Evolutionary conservation across 208 protist species (phyloP).

Genomic region (Naegleria lovaniensis): DNA sequence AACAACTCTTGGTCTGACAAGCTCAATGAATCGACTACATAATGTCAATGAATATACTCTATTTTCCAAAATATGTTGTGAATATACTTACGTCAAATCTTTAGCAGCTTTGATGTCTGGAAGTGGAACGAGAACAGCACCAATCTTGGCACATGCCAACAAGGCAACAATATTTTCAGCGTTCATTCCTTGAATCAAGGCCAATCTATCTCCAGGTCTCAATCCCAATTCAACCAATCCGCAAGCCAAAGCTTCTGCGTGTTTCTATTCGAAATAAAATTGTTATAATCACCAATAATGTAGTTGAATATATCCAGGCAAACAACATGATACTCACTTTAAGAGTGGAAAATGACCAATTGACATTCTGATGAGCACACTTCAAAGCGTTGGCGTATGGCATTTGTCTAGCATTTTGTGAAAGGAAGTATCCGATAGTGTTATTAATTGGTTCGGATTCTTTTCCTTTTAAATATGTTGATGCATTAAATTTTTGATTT

Average conservation of each 20-base stretch:
- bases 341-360: not conserved
- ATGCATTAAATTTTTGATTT: not conserved
- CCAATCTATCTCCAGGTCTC: conserved; percentile 17
- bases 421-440: conserved; percentile 14
- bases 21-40: not conserved
- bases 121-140: not conserved
- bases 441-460: not conserved
- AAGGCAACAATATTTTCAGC: not conserved
- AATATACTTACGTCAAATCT: not conserved
- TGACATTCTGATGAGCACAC: not conserved
- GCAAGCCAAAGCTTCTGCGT: conserved; percentile 17
- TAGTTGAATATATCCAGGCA: not conserved
- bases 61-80: not conserved
- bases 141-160: conserved; percentile 15
- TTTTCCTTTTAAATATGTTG: not conserved
- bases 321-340: not conserved
- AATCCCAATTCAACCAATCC: conserved; percentile 9
- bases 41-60: not conserved
- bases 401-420: not conserved
- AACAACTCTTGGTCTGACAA: conserved; percentile 8
- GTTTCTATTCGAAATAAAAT: not conserved
- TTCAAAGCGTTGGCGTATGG: conserved; percentile 17
- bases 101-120: conserved; percentile 12
- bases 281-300: not conserved
- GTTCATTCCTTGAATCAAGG: conserved; percentile 6